These are phyloP conservation scores for Acer saccharum DNA, from an alignment of 345 rosid species.

Conservation along the genomic window DNA sequence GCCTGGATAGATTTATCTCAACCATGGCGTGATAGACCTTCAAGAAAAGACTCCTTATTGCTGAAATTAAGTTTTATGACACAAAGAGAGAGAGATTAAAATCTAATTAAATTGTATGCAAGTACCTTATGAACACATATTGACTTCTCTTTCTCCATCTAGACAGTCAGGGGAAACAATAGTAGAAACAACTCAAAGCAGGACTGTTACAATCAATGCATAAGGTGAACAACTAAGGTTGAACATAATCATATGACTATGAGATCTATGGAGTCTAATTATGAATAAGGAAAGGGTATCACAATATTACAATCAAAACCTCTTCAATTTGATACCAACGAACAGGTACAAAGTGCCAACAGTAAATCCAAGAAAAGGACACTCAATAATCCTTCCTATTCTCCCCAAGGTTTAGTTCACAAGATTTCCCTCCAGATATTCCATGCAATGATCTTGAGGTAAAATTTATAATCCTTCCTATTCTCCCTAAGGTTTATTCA, in stretches of 20 bases:
- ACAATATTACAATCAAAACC: background rate
- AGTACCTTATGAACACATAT: background rate
- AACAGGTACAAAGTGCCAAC: background rate
- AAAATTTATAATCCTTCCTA: background rate
- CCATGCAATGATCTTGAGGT: background rate
- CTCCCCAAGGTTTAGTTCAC: background rate
- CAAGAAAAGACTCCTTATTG: background rate
- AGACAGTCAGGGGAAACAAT: background rate
- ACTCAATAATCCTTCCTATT: background rate
- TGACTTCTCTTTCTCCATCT: slow-evolving; percentile 2
- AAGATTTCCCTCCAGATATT: background rate
- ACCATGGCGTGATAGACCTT: background rate
- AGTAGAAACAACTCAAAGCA: background rate
- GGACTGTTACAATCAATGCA: background rate
- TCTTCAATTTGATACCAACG: background rate
- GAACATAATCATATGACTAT: background rate
- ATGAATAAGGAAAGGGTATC: background rate
- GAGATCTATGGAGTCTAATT: background rate
- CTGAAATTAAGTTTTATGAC: background rate
- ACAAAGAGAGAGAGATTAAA: background rate
- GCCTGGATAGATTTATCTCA: background rate
- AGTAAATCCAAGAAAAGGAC: background rate
- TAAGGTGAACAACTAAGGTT: background rate
- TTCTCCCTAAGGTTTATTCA: background rate
- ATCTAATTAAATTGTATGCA: background rate